Evolutionary conservation across 1,284 basidiomycete species (phyloP), one percentile per base, ranked within the genome.

Genomic region (Moniliophthora roreri): DNA sequence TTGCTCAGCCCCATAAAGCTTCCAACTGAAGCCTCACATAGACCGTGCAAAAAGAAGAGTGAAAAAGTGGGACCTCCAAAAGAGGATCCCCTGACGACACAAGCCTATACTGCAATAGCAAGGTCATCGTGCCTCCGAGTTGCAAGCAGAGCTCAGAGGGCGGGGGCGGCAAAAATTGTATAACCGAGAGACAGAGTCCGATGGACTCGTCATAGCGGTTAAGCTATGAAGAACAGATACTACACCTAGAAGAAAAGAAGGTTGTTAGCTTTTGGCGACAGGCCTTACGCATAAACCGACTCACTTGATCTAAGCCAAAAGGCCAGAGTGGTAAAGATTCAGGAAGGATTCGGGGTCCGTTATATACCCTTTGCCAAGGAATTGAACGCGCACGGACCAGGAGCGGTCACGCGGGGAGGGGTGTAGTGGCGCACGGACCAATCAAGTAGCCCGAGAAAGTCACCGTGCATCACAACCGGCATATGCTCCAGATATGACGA

Each of bases 231-330:
- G n/a, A n/a, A n/a, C n/a, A n/a, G n/a, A n/a, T n/a, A 83, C 82
- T 84, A 83, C 85, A 85, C 87, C 89, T 86, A 88, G 89, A 85
- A 89, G 85, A 89, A 90, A 91, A 90, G 91, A 92, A n/a, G n/a
- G n/a, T n/a, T n/a, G n/a, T n/a, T n/a, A n/a, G n/a, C n/a, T n/a
- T n/a, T n/a, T n/a, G n/a, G n/a, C n/a, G n/a, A n/a, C n/a, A n/a
- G n/a, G n/a, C n/a, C n/a, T n/a, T n/a, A n/a, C n/a, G n/a, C n/a
- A n/a, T n/a, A n/a, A n/a, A n/a, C n/a, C n/a, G n/a, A n/a, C n/a
- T n/a, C 89, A 92, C 89, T 91, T 92, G 89, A 90, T 91, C 89
- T 89, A 93, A 91, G 87, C 89, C 89, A 89, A 90, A 89, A 87
- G 90, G 89, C 85, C 90, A 91, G 85, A 92, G 87, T 87, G 86